Base-by-base conservation (phyloP, 179 eudicot species). In the Beta macrorhiza region DNA sequence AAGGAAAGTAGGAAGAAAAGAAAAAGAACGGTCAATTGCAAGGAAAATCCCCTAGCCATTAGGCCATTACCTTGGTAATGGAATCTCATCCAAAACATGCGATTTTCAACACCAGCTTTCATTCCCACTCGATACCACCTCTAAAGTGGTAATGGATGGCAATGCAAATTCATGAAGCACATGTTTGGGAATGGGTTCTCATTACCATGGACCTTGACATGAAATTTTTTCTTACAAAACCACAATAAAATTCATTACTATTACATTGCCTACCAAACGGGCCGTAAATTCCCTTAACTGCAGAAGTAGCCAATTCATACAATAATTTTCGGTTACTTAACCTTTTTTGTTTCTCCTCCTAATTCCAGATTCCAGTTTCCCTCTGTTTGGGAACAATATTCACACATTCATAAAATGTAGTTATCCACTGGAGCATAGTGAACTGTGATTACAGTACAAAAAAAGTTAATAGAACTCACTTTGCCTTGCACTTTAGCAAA, bases 401-500 rank as follows among this genome's bases (percentile, higher is more conserved):
- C 16, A 15, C 45, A n/a, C 29, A 69, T 6, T 45, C 53, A 4
- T 67, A 69, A n/a, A 45, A 45, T 7, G 4, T 6, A 69, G 19
- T 3, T 44, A 3, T 45, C 42, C 75, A 44, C 25, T 0, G 6
- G 13, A 7, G 73, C 25, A 67, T 32, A 69, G 69, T 65, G 69
- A 65, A 65, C 45, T 65, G 69, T 29, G 52, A 42, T 17, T 45
- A 44, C 7, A 16, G 22, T 56, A 16, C 11, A 74, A 57, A 45
- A 44, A 58, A 77, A 70, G 67, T 81, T 76, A 67, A 74, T 68
- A 70, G 32, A 47, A 87, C 98, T 90, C 76, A 93, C 99, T 83
- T 89, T 65, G 91, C 85, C 81, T 85, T 91, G 78, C 79, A 82
- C 74, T 85, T 84, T 1, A 85, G 84, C 87, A 94, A 79, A 68